Base-by-base conservation (phyloP, 495 filamentous ascomycete species). In the Lasiosphaeria ovina region DNA sequence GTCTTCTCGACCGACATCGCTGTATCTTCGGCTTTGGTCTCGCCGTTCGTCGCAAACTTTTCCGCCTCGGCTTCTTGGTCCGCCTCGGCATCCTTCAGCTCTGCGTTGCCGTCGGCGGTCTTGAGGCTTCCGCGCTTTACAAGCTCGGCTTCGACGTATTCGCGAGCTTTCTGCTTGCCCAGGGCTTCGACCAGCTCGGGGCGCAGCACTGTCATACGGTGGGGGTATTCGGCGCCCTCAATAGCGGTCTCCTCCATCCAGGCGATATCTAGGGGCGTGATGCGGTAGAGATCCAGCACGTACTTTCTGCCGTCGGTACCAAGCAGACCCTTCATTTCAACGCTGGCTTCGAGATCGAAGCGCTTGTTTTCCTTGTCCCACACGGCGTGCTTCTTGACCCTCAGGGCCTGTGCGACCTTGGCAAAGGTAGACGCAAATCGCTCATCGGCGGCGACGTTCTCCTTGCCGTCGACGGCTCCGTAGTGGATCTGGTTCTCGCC, bases 401-500 rank as follows among this genome's bases (percentile, higher is more conserved):
- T 84, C 59, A 97, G 80, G 16, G 89, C 82, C 73, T 91, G 90
- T 35, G 92, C 96, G 16, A 98, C 83, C 79, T 93, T 92, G 73
- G 89, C 87, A 67, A 99, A 99, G 14, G 90, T 81, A 33, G 90
- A 77, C 3, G 85, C 85, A 68, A 99, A 99, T 42, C 85, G 83
- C 68, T 93, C 84, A 69, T 97, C 90, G 9, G 89, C 87, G 1
- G 95, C 93, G 49, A 99, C 89, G 17, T 96, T 86, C 57, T 99
- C 95, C 76, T 93, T 96, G 62, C 95, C 95, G 71, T 99, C 95
- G 51, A 98, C 93, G 62, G 92, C 94, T 68, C 95, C 95, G 69
- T 99, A 99, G 73, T 98, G 93, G 64, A 99, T 97, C 76, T 97
- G 95, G 74, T 94, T 91, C 83, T 97, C 93, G 51, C 93, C 95